Conservation (phyloP, 768 basidiomycete species). For the Amanita polypyramis region DNA sequence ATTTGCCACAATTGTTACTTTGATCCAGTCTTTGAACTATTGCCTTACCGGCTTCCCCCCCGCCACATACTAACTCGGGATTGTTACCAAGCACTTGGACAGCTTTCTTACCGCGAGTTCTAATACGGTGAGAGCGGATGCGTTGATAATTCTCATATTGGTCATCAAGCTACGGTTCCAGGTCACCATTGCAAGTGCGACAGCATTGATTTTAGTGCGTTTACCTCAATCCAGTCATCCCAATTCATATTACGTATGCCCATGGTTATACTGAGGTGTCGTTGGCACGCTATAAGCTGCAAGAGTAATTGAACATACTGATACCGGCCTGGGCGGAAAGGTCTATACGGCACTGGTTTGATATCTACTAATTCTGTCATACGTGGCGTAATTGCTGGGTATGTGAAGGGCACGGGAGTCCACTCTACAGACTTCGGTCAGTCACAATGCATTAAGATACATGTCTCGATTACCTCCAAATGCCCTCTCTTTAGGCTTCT, state of each 20-base stretch:
- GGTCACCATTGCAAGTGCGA: neutral
- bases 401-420: slow-evolving; percentile 38
- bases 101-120: slow-evolving; percentile 36
- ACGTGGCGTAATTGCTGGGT: slow-evolving; percentile 37
- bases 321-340: slow-evolving; percentile 53
- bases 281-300: neutral
- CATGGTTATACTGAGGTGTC: slow-evolving; percentile 47
- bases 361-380: slow-evolving; percentile 28
- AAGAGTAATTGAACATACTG: slow-evolving; percentile 32
- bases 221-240: slow-evolving; percentile 68
- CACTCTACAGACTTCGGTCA: slow-evolving; percentile 25
- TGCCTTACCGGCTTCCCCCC: slow-evolving; percentile 27
- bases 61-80: slow-evolving; percentile 27
- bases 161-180: slow-evolving; percentile 49
- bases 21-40: neutral
- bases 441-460: neutral
- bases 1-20: neutral
- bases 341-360: slow-evolving; percentile 53
- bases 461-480: slow-evolving; percentile 14
- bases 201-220: slow-evolving; percentile 1
- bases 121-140: slow-evolving; percentile 47
- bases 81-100: slow-evolving; percentile 40
- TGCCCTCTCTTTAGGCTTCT: slow-evolving; percentile 10
- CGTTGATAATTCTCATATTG: slow-evolving; percentile 42
- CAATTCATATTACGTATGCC: slow-evolving; percentile 57